phyloP scores from a whole-genome alignment of 139 green algal genomes.

The Picochlorum sp. region DNA sequence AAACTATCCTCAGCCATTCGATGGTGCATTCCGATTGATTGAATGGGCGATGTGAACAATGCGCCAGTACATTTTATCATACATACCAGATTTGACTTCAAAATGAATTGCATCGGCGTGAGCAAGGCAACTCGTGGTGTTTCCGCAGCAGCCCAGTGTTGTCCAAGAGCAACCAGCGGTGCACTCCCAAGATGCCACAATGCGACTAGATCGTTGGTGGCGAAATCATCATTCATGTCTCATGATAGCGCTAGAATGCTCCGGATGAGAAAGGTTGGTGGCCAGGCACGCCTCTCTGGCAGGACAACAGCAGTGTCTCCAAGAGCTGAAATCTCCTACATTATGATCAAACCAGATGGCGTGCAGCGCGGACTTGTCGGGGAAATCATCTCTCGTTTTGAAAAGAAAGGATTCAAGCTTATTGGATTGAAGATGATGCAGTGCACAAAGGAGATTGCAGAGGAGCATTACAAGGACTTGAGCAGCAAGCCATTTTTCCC shows the following conservation, averaged over 20 bases:
- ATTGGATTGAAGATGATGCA: slow-evolving; percentile 76
- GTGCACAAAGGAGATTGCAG: slow-evolving; percentile 54
- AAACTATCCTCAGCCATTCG: too few species aligned
- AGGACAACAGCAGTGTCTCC: neutral
- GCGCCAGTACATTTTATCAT: too few species aligned
- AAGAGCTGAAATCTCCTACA: slow-evolving; percentile 34
- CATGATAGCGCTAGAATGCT: too few species aligned
- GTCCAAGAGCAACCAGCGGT: neutral
- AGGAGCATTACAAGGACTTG: slow-evolving; percentile 96
- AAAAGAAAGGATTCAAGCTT: slow-evolving; percentile 84
- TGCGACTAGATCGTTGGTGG: neutral
- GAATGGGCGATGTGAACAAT: too few species aligned
- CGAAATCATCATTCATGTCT: too few species aligned
- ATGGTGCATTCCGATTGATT: too few species aligned
- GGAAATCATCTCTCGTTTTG: slow-evolving; percentile 62
- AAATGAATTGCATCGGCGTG: neutral
- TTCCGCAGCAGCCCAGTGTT: too few species aligned
- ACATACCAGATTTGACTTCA: too few species aligned
- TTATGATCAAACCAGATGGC: slow-evolving; percentile 61
- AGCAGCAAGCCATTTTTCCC: slow-evolving; percentile 88
- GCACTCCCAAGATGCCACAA: neutral
- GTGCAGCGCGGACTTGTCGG: slow-evolving; percentile 52
- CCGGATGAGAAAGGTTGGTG: too few species aligned
- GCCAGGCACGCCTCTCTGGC: neutral
- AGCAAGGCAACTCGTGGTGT: neutral